Evolutionary conservation across 768 basidiomycete genomes (phyloP), one percentile per base, ranked within the genome.

Genomic region (Ephemerocybe angulata): DNA sequence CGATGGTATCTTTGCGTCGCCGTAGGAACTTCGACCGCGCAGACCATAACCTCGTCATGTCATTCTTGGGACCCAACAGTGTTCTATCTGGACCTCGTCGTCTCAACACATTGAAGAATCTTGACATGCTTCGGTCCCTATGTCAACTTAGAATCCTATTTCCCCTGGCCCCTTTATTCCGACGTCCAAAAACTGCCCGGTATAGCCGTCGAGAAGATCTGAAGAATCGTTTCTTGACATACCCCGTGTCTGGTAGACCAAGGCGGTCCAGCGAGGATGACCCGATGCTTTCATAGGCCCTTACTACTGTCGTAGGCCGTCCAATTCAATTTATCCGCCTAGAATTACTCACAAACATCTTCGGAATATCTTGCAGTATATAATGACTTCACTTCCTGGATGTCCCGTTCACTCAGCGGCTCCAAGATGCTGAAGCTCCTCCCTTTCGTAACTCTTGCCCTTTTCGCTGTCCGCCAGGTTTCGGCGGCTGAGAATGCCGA

Each of bases 401-500:
- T 11, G 48, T 27, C 30, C 8, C 7, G 27, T 21, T 50, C 13
- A 33, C 19, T 3, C 21, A 35, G n/a, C 4, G 48, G 48, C 48
- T 19, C n/a, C 17, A 50, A 21, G 15, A 50, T 50, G 48, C 48
- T 42, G 28, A 54, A 58, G 29, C 53, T 58, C 24, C 12, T 58
- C 22, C 24, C 57, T 22, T 21, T 58, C 30, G 53, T 54, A 17
- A 22, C 41, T 40, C 46, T 55, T 38, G 38, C 53, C 11, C 21
- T 40, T 38, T 27, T 43, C 33, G 30, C 48, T 29, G 40, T 24
- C 19, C 41, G 41, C 19, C 42, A 44, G 24, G 42, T 25, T 25
- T 21, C 19, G n/a, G 48, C 48, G 12, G 57, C 53, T 37, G 22
- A 49, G 22, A 50, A 42, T 49, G 50, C 50, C 27, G 65, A 33